Evolutionary conservation across 1,284 basidiomycete species (phyloP).

Genomic region (Ceratorhiza oryzae-sativae): DNA sequence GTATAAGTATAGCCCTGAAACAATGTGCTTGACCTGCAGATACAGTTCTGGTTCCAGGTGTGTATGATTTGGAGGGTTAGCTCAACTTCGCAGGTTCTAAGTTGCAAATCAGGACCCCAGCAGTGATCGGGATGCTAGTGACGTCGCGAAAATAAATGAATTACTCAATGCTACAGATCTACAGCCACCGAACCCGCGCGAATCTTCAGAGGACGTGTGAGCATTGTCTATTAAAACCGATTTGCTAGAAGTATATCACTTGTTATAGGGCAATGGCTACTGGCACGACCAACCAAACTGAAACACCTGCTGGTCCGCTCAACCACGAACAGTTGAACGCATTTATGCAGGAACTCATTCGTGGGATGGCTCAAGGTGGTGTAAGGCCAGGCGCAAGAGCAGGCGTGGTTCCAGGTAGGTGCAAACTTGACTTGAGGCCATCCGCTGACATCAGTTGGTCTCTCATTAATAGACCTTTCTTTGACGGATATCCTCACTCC

Average conservation of each 20-base stretch:
- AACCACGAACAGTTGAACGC: conserved; percentile 25
- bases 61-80: background rate
- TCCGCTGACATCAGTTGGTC: background rate
- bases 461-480: conserved; percentile 59
- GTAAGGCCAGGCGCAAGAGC: conserved; percentile 8
- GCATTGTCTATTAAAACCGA: background rate
- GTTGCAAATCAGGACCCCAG: conserved; percentile 21
- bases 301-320: conserved; percentile 17
- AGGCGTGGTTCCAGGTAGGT: conserved; percentile 24
- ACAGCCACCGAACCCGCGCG: background rate
- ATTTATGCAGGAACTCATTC: conserved; percentile 32
- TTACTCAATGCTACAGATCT: conserved; percentile 23
- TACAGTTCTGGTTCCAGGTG: conserved; percentile 85
- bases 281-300: background rate
- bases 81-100: background rate
- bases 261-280: background rate
- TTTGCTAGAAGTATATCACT: no score
- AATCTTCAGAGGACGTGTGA: background rate
- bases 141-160: conserved; percentile 39
- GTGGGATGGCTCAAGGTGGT: conserved; percentile 2
- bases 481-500: conserved; percentile 78
- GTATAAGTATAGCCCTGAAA: background rate
- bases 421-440: background rate
- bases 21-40: conserved; percentile 11
- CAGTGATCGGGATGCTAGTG: conserved; percentile 21